Evolutionary conservation across 1,284 basidiomycete genomes (phyloP), one percentile per base, ranked within the genome.

Genomic region (Fomitopsis betulina): DNA sequence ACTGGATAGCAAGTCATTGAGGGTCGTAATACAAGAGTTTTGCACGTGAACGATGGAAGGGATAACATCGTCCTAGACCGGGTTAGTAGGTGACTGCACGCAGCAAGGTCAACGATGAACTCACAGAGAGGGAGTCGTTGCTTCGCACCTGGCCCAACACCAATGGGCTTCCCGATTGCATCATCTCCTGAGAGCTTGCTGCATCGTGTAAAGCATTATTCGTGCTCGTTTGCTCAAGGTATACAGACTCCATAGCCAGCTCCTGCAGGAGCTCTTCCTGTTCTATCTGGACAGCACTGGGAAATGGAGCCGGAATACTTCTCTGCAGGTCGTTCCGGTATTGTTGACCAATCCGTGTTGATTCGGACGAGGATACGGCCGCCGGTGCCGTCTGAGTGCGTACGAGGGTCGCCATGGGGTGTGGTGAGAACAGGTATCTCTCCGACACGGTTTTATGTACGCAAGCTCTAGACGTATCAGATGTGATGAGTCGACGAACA

Each of bases 11-110:
- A 92, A 76, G 68, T 84, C 85, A 66, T 85, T 84, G 49, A 92
- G 74, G 0, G 87, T 87, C 76, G 84, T 85, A 23, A 91, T 66
- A 69, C 87, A 90, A 17, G 87, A 88, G 60, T 79, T 81, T 65
- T 90, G 86, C 32, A 92, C 86, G 58, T 81, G 77, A 12, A 78
- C 74, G 61, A 92, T 85, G 21, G 87, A 90, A 4, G 86, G 83
- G 62, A 87, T 74, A 32, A 91, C 73, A 64, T 89, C 84, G 60
- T 78, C 77, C 82, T 87, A 61, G 13, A 21, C 7, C 21, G 17
- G 4, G 37, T 56, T 19, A 59, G 54, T 25, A 17, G n/a, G 25
- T 30, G 47, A 10, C 55, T 53, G 39, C 49, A 30, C 33, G 40
- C 19, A 21, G 15, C 33, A 23, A 23, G 19, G 30, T 47, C 6